Evolutionary conservation across 2,329 filamentous ascomycete species (phyloP), one percentile per base, ranked within the genome.

Genomic region (Purpureocillium takamizusanense): DNA sequence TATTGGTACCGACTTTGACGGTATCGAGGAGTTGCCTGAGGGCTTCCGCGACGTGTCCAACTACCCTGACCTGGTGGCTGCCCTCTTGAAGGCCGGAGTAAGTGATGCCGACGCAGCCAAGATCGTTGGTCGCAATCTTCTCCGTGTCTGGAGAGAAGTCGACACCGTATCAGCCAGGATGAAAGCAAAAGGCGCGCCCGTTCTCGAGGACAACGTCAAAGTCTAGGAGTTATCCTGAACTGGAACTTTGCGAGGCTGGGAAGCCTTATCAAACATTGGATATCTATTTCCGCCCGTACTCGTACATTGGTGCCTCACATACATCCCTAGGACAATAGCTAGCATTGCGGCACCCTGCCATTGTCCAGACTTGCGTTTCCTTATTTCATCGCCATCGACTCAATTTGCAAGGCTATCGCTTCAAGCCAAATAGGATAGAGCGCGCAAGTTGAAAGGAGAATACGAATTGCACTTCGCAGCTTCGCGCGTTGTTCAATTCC

Each of bases 1-100:
- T 1, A 61, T 95, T 14, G 90, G 90, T 0, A 88, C 83, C 37
- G 90, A 97, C 57, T 95, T 89, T 56, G 89, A 95, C 56, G 90
- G 78, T 8, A 89, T 89, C 40, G 53, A 57, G 1, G 57, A 50
- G 1, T 79, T 79, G 4, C 87, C 89, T 0, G 56, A 66, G 38
- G 90, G 89, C 0, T 61, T 97, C 35, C 86, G 92, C 29, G 88
- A 95, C 57, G 87, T 95, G 7, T 79, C 81, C 35, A 86, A 86
- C 55, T 94, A 83, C 51, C 89, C 88, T 0, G 76, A 81, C 40
- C 62, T 95, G 33, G 74, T 95, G 8, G 78, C 76, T 4, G 84
- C 87, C 59, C 61, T 95, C 42, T 63, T 95, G 46, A 69, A 68
- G 35, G 72, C 81, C 31, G 87, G 86, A 0, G 72, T 95, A 4